These are phyloP conservation scores for Rhizopogon vinicolor DNA, from an alignment of 768 basidiomycete species.

Conservation along the genomic window DNA sequence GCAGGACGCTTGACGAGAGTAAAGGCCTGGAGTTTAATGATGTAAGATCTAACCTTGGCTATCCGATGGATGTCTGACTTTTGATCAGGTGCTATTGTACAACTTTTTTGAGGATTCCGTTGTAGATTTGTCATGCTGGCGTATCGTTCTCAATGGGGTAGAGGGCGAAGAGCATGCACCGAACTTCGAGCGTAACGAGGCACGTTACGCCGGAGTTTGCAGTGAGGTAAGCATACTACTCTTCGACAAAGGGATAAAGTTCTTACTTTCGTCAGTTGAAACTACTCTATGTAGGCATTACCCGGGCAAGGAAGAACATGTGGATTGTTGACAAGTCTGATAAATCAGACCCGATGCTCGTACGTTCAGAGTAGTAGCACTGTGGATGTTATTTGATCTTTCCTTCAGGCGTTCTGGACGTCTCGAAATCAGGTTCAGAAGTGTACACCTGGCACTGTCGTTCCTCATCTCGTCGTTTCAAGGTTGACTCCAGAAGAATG, in stretches of 20 bases:
- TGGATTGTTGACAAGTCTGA: conserved; percentile 66
- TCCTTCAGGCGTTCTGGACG: conserved; percentile 47
- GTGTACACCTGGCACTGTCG: conserved; percentile 42
- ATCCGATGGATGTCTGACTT: neutral
- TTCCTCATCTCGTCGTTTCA: conserved; percentile 50
- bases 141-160: conserved; percentile 45
- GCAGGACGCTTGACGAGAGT: conserved; percentile 29
- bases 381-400: too few species aligned
- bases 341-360: conserved; percentile 54
- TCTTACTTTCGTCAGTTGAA: conserved; percentile 43
- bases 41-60: neutral
- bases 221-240: conserved; percentile 39
- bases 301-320: conserved; percentile 61
- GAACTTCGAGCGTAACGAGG: conserved; percentile 23
- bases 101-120: conserved; percentile 71
- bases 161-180: conserved; percentile 1
- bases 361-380: conserved; percentile 19
- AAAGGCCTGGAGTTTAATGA: conserved; percentile 25
- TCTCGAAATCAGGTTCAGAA: conserved; percentile 40
- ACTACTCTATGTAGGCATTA: conserved; percentile 66
- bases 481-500: conserved; percentile 42
- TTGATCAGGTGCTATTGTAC: conserved; percentile 58
- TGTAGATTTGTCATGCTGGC: conserved; percentile 50
- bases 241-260: neutral
- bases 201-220: conserved; percentile 51